Base-by-base conservation (phyloP, 108 stramenopile genomes). In the Discostella pseudostelligera region DNA sequence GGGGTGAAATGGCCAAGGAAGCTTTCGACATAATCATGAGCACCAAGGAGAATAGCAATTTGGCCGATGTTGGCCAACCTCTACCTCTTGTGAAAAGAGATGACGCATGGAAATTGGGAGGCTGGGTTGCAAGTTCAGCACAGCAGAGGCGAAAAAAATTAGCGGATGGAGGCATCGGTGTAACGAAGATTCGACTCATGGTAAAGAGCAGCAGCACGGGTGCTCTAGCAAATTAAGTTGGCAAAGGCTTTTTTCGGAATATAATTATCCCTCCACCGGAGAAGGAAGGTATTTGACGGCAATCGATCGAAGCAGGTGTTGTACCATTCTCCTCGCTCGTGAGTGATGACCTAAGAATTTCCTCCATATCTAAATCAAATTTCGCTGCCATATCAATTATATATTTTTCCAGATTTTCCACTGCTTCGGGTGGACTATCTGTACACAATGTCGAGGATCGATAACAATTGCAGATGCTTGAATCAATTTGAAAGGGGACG, bases 121-220 rank as follows among this genome's bases (percentile, higher is more conserved):
- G 89, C 16, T 94, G 93, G 93, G 87, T 89, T 22, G 84, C 89
- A 8, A 87, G 86, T 47, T 79, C 89, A 39, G 85, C 89, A 0
- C 86, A 88, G 39, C 93, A 94, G 59, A 62, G 93, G 21, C 77
- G 93, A 53, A 75, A 59, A 13, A 60, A 84, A 46, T 84, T 76
- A 42, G 54, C 84, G 6, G 93, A 94, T 74, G 89, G 93, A 21
- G 93, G 92, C 37, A 80, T 72, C 16, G 86, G 83, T 39, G 87
- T 93, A 9, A 89, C 87, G 17, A 94, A 89, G 67, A 60, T 93
- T 39, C 78, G 87, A 10, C 62, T 93, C 21, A 81, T 63, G 56
- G 75, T 80, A 25, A 77, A 76, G 53, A 70, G 51, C 40, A 70
- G 59, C 43, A 59, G 56, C 32, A 26, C 25, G 25, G 61, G 45